A percentile compares a stretch with the other conserved stretches of the same genome.
These are phyloP conservation scores for Jackrogersella multiformis DNA, from an alignment of 495 filamentous ascomycete species.

Conservation along the genomic window DNA sequence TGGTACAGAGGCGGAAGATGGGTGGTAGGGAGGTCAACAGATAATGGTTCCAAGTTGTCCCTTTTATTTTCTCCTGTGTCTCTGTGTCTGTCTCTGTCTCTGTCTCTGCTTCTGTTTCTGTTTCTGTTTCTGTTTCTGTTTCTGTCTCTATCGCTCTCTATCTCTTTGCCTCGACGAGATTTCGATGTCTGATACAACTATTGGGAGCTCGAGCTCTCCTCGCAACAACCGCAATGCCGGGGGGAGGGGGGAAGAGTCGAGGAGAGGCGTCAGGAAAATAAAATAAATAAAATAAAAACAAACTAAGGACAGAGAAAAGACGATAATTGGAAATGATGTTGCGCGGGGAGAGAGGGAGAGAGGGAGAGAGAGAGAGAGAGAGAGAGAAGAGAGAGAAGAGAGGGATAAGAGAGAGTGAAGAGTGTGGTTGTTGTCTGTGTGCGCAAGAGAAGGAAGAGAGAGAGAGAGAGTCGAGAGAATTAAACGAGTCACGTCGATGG, in stretches of 20 bases:
- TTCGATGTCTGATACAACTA: constrained; percentile 9
- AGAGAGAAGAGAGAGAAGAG: constrained; percentile 19
- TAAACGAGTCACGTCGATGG: constrained; percentile 40
- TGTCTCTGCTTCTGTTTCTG: not conserved
- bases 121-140: not conserved
- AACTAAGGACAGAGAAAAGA: constrained; percentile 3
- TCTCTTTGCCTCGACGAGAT: constrained; percentile 7
- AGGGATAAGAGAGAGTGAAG: constrained; percentile 32
- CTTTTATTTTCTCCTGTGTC: constrained; percentile 2
- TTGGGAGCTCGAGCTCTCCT: no score
- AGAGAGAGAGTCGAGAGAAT: constrained; percentile 15
- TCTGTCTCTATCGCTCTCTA: not conserved
- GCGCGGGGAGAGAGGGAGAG: constrained; percentile 1
- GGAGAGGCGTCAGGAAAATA: constrained; percentile 40
- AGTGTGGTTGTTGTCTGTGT: constrained; percentile 12
- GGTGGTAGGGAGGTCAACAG: not conserved
- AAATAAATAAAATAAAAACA: constrained; percentile 22
- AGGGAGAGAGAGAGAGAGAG: constrained; percentile 11
- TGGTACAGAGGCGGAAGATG: constrained; percentile 2
- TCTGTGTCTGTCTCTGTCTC: not conserved
- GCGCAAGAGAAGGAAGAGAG: constrained; percentile 15
- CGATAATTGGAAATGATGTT: constrained; percentile 42
- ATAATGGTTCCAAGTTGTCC: constrained; percentile 7
- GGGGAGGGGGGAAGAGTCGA: constrained; percentile 13
- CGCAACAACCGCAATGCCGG: constrained; percentile 22